Evolutionary conservation across 352 stramenopile genomes (phyloP), one percentile per base, ranked within the genome.

Genomic region (Halophytophthora polymorphica): DNA sequence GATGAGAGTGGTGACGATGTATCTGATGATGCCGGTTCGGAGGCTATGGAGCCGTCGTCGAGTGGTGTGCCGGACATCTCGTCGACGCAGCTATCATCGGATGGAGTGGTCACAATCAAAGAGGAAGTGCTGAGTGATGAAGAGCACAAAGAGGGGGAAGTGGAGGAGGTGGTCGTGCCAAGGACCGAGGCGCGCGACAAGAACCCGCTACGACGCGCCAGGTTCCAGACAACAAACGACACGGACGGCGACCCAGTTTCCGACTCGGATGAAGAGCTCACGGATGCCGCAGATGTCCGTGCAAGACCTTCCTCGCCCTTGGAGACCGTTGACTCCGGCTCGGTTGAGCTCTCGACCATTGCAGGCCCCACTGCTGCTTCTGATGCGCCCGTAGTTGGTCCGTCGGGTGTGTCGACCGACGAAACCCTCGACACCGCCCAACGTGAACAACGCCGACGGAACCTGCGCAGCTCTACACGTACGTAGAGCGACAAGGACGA

Each of bases 391-490:
- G 19, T 25, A 4, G 42, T 18, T 21, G 56, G 39, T 14, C 48
- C 28, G 49, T 35, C 45, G 11, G 23, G 28, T 19, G 28, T 29
- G 11, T 55, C 37, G 31, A 52, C 11, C 22, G 25, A 50, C 17
- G 36, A 63, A 21, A 61, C 60, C 31, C 57, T 52, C 17, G 55
- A 57, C 33, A 58, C 47, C 14, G 47, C 64, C 15, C 31, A 64
- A 22, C 58, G 49, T 34, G 35, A 47, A 41, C 51, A 47, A 41
- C 51, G 48, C 52, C 42, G 39, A 45, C 37, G 39, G 7, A 8
- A 31, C 8, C 25, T 31, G 25, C 25, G 25, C 25, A 31, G 25
- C 25, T 31, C 25, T 31, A 31, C n/a, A n/a, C n/a, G n/a, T n/a
- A n/a, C 25, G 25, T 31, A 31, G 25, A 31, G 4, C 25, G 25